phyloP scores from a whole-genome alignment of 257 asterid genomes.

The Ilex aquifolium region DNA sequence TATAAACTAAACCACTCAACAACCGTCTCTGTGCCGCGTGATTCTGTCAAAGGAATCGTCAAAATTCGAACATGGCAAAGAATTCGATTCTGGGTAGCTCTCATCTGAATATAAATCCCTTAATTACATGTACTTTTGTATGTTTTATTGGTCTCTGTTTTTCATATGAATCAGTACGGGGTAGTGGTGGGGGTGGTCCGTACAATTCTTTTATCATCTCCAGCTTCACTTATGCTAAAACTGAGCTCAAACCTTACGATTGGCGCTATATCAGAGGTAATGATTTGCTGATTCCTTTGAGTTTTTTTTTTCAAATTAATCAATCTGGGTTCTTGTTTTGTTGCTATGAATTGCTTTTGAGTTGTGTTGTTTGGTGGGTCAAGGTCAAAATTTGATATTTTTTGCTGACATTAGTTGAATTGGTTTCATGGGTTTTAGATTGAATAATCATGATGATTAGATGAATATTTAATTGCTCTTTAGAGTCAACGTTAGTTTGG shows the following conservation, averaged over 20 bases:
- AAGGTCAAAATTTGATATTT: conserved; percentile 10
- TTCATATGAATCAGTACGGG: conserved; percentile 33
- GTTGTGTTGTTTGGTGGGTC: conserved; percentile 13
- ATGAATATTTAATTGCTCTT: no score
- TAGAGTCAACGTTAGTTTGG: no score
- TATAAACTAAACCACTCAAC: no score
- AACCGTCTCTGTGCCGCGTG: no score
- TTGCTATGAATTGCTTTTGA: not conserved
- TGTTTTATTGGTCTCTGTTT: conserved; percentile 22
- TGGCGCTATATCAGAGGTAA: conserved; percentile 89
- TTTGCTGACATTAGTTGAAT: not conserved
- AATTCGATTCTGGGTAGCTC: conserved; percentile 39
- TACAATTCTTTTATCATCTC: conserved; percentile 53
- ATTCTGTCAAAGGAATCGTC: no score
- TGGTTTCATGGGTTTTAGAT: no score
- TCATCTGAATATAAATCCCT: conserved; percentile 20
- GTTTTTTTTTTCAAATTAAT: conserved; percentile 1
- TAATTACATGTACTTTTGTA: conserved; percentile 8
- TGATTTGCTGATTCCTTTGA: not conserved
- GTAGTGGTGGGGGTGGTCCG: conserved; percentile 15
- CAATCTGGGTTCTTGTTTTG: no score
- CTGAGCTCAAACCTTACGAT: conserved; percentile 63
- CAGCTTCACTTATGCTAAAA: conserved; percentile 59
- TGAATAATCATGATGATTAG: no score
- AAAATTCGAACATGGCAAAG: conserved; percentile 29